Conservation (phyloP, 2,329 filamentous ascomycete genomes). For the Clonostachys rosea region DNA sequence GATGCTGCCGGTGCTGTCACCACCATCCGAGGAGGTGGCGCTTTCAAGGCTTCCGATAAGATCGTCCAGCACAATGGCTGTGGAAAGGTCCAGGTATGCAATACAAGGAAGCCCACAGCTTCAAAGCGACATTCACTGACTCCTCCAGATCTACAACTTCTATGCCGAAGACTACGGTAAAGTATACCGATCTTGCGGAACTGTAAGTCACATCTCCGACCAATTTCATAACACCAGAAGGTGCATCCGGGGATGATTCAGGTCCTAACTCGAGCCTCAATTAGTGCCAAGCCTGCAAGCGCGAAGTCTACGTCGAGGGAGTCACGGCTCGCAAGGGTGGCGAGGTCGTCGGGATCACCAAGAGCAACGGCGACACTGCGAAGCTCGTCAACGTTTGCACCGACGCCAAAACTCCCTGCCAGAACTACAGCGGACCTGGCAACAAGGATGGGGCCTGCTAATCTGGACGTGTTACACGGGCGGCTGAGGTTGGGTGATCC, state of each 20-base stretch:
- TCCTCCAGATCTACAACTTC: conserved; percentile 7
- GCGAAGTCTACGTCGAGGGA: conserved; percentile 37
- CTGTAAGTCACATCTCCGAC: neutral
- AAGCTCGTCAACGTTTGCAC: conserved; percentile 9
- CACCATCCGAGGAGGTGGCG: conserved; percentile 29
- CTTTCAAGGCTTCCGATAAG: conserved; percentile 29
- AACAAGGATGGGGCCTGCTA: conserved; percentile 6
- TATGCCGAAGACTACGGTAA: conserved; percentile 34
- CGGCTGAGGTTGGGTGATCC: too few relatives aligned
- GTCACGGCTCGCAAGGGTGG: conserved; percentile 30
- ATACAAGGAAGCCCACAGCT: neutral
- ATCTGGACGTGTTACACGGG: too few relatives aligned
- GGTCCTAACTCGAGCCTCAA: too few relatives aligned
- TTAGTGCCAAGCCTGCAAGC: conserved; percentile 15
- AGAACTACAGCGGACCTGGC: conserved; percentile 9
- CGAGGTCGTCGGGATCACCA: conserved; percentile 36
- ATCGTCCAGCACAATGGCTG: conserved; percentile 34
- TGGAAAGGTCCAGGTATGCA: conserved; percentile 22
- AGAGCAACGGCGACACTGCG: conserved; percentile 23
- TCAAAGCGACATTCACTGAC: neutral
- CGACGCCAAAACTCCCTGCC: conserved; percentile 10
- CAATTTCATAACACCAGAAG: too few relatives aligned
- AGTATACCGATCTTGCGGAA: conserved; percentile 43
- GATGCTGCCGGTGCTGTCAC: conserved; percentile 10
- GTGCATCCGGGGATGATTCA: too few relatives aligned